Evolutionary conservation across 2,329 filamentous ascomycete genomes (phyloP), one percentile per base, ranked within the genome.

Genomic region (Ophiostoma ulmi): DNA sequence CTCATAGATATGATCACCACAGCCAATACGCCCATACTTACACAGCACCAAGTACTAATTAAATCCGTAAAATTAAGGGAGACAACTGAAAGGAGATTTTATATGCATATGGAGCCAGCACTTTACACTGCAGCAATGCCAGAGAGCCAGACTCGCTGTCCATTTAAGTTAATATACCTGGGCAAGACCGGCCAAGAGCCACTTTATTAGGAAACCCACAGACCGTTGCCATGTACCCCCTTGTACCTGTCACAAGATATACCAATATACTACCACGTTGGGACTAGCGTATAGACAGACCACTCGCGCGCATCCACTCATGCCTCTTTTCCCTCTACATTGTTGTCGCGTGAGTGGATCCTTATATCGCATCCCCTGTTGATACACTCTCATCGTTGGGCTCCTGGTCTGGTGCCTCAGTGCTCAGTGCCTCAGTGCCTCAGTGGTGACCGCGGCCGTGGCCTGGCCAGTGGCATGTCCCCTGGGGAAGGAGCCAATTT

Each of bases 261-360:
- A 14, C 63, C 63, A 36, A n/a, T 36, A 10, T 14, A 6, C 2
- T 41, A 8, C 39, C 39, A n/a, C 10, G 52, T 17, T 5, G 0
- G 10, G 36, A n/a, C 36, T 65, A 65, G 63, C 36, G 35, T 20
- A 13, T 10, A 7, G 10, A 22, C 63, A 14, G 61, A n/a, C 61
- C 17, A 64, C 61, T 64, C 61, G 63, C 63, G n/a, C 63, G 17
- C 22, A 31, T 63, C 58, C 58, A 63, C 26, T 63, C 58, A 3
- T 26, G 58, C 22, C 58, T 31, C 58, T 63, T 39, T 39, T 22
- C 8, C 58, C 63, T 65, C 36, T 38, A 63, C 67, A 61, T 66
- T 67, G 39, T 71, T 71, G 64, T 71, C 68, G 68, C 70, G 70
- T 52, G 64, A 61, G 70, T 71, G 70, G 70, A 64, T 68, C 71